Evolutionary conservation across 129 eudicot species (phyloP).

Genomic region (Flaveria brownii): DNA sequence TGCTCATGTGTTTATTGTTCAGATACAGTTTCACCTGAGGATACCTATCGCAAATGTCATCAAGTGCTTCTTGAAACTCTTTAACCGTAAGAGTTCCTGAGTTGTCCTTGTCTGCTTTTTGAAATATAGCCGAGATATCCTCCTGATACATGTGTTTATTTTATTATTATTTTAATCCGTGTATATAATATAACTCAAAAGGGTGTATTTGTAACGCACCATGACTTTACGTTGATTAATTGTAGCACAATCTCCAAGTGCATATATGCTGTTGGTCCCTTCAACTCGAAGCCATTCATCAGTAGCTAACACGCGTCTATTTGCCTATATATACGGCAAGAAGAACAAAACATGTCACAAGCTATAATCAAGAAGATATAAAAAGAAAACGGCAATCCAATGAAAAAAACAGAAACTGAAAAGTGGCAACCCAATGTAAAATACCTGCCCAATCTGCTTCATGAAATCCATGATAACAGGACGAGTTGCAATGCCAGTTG

Average conservation of each 20-base stretch:
- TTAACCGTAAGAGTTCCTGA: conserved; percentile 80
- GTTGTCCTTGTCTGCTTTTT: conserved; percentile 75
- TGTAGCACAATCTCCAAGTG: conserved; percentile 94
- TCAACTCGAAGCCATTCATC: conserved; percentile 96
- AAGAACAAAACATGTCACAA: conserved; percentile 9
- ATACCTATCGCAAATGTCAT: conserved; percentile 85
- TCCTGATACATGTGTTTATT: conserved; percentile 42
- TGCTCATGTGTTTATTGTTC: conserved; percentile 61
- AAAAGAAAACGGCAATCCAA: too few relatives aligned
- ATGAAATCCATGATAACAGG: conserved; percentile 83
- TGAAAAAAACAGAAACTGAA: not conserved
- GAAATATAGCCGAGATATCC: conserved; percentile 74
- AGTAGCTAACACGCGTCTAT: conserved; percentile 87
- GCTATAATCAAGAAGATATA: not conserved
- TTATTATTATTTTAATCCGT: not conserved
- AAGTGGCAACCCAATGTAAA: not conserved
- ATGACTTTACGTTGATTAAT: conserved; percentile 85
- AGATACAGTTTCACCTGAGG: conserved; percentile 77
- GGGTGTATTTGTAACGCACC: conserved; percentile 42
- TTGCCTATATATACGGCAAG: conserved; percentile 38
- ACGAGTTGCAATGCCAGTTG: conserved; percentile 96
- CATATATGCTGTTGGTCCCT: conserved; percentile 63
- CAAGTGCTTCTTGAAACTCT: conserved; percentile 76
- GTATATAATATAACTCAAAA: not conserved
- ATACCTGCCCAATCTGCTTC: conserved; percentile 92